A percentile compares a stretch with the other conserved stretches of the same genome.
phyloP scores from a whole-genome alignment of 257 asterid species.

The Datura wrightii region DNA sequence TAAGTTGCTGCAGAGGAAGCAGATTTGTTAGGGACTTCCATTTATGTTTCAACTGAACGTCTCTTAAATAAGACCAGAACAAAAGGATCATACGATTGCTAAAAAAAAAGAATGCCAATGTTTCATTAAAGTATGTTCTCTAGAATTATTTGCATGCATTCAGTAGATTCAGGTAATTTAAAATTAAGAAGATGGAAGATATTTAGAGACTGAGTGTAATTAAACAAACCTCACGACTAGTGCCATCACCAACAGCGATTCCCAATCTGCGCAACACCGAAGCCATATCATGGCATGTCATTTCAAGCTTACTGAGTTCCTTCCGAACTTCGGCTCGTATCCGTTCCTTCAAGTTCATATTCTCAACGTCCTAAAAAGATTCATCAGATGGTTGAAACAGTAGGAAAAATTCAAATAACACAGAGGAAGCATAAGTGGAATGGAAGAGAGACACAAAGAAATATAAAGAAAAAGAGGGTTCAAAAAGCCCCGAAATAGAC shows the following conservation, averaged over 20 bases:
- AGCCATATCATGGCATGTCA: conserved; percentile 67
- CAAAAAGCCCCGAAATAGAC: not conserved
- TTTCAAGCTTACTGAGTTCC: conserved; percentile 67
- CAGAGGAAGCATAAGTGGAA: not conserved
- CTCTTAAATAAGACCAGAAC: not conserved
- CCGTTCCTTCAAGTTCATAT: conserved; percentile 81
- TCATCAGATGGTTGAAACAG: not conserved
- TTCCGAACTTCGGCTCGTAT: conserved; percentile 69
- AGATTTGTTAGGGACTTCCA: not conserved
- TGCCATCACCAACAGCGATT: conserved; percentile 54
- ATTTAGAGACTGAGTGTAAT: not conserved
- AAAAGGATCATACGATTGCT: conserved; percentile 10
- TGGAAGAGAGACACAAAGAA: not conserved
- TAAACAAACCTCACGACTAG: conserved; percentile 63
- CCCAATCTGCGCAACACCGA: conserved; percentile 72
- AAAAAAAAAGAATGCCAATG: not conserved
- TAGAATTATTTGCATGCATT: not conserved
- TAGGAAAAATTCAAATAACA: not conserved
- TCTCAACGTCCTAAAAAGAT: conserved; percentile 75
- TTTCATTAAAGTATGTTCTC: not conserved
- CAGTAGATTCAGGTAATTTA: not conserved
- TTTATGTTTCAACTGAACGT: not conserved
- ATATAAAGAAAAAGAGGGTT: not conserved
- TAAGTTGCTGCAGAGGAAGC: conserved; percentile 4
- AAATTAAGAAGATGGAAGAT: not conserved